Evolutionary conservation across 345 rosid species (phyloP).

Genomic region (Diplotaxis tenuifolia): DNA sequence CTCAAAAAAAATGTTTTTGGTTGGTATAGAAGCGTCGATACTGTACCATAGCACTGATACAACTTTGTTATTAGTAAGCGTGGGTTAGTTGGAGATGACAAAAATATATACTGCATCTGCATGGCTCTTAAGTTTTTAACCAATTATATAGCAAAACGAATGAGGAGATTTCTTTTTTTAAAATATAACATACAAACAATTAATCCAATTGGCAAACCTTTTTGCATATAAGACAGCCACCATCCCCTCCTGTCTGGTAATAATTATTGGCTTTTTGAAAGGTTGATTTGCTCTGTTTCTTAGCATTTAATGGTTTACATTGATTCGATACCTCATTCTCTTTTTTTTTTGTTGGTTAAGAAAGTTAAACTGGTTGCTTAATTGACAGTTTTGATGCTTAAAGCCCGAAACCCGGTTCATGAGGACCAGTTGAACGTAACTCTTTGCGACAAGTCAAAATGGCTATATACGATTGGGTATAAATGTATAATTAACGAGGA

Average conservation of each 20-base stretch:
- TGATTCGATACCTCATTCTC: conserved; percentile 2
- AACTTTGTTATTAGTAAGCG: no score
- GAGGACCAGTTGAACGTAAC: neutral
- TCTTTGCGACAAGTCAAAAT: neutral
- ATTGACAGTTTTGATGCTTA: neutral
- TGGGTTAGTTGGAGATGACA: no score
- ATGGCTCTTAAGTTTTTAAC: conserved; percentile 15
- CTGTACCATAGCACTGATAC: no score
- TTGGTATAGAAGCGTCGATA: no score
- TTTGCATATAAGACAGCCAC: conserved; percentile 23
- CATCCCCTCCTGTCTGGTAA: conserved; percentile 24
- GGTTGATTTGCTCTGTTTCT: conserved; percentile 26
- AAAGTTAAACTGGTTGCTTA: neutral
- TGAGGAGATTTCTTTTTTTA: neutral
- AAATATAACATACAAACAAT: neutral
- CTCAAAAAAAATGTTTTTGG: no score
- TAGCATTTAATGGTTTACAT: conserved; percentile 5
- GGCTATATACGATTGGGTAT: neutral
- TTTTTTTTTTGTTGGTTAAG: neutral
- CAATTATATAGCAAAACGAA: conserved; percentile 11
- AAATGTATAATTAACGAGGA: neutral
- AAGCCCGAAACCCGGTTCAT: neutral
- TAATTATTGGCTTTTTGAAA: conserved; percentile 27
- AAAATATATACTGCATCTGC: no score
- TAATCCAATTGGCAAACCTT: conserved; percentile 11